A percentile compares a stretch with the other conserved stretches of the same genome.
Evolutionary conservation across 768 basidiomycete genomes (phyloP).

Genomic region (Tulasnella sp.): DNA sequence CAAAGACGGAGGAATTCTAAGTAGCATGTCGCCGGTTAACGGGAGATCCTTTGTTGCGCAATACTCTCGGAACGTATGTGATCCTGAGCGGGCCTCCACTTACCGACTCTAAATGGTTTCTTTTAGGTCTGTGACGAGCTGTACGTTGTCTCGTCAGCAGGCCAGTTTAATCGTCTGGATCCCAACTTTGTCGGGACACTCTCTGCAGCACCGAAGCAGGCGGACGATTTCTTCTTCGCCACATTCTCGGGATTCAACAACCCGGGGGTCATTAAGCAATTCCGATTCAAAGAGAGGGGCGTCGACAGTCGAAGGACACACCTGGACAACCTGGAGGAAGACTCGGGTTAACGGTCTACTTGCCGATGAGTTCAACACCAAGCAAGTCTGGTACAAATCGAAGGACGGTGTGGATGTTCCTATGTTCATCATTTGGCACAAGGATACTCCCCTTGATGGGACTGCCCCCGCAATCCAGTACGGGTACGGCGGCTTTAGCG

Average conservation of each 20-base stretch:
- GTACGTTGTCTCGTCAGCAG: slow-evolving; percentile 62
- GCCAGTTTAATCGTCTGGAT: slow-evolving; percentile 51
- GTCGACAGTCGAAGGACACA: slow-evolving; percentile 40
- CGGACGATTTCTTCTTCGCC: slow-evolving; percentile 60
- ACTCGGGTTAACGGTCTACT: slow-evolving; percentile 58
- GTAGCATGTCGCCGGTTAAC: slow-evolving; percentile 43
- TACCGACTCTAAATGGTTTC: neutral
- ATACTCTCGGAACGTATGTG: slow-evolving; percentile 68
- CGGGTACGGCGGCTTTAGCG: slow-evolving; percentile 79
- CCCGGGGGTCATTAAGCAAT: slow-evolving; percentile 63
- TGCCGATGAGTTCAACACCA: slow-evolving; percentile 62
- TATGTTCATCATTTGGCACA: slow-evolving; percentile 80
- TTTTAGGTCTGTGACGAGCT: slow-evolving; percentile 77
- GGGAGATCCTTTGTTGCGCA: slow-evolving; percentile 54
- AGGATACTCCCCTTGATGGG: slow-evolving; percentile 64
- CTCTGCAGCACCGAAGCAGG: slow-evolving; percentile 45
- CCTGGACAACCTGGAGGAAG: slow-evolving; percentile 55
- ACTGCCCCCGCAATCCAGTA: slow-evolving; percentile 75
- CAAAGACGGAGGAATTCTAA: slow-evolving; percentile 28
- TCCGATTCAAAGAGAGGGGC: slow-evolving; percentile 47
- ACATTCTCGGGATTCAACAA: slow-evolving; percentile 64
- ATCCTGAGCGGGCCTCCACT: neutral
- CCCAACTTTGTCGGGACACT: slow-evolving; percentile 65
- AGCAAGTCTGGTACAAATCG: slow-evolving; percentile 74
- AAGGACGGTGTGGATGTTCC: slow-evolving; percentile 78